phyloP scores from a whole-genome alignment of 2,329 filamentous ascomycete genomes.

The Colletotrichum acutatum region DNA sequence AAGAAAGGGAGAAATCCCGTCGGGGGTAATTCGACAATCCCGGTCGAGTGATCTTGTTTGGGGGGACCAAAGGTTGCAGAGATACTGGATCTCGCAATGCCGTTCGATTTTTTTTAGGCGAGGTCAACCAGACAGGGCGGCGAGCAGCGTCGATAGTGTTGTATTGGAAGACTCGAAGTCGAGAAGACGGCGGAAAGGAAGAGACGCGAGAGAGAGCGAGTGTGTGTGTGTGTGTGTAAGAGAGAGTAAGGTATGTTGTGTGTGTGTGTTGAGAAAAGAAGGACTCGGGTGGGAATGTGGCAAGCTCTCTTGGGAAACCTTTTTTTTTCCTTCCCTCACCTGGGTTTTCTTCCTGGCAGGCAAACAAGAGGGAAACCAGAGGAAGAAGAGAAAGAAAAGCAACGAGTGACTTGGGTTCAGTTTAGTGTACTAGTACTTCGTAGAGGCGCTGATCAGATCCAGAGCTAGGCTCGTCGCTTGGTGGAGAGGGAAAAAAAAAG shows the following conservation, averaged over 20 bases:
- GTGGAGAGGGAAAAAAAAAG: neutral
- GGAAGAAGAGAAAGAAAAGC: neutral
- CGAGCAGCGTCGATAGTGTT: neutral
- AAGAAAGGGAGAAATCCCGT: slow-evolving; percentile 23
- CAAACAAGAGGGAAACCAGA: slow-evolving; percentile 18
- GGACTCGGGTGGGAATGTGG: slow-evolving; percentile 14
- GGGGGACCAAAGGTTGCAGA: neutral
- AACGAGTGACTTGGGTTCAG: slow-evolving; percentile 23
- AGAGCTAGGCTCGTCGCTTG: neutral
- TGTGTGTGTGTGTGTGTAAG: neutral
- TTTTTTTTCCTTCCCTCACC: neutral
- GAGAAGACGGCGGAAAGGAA: neutral
- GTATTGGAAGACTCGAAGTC: neutral
- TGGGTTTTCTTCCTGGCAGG: slow-evolving; percentile 9
- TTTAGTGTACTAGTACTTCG: neutral
- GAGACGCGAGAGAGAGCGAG: neutral
- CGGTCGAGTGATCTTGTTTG: slow-evolving; percentile 16
- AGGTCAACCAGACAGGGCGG: neutral
- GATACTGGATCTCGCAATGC: slow-evolving; percentile 11
- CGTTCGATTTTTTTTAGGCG: neutral
- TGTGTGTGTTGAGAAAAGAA: slow-evolving; percentile 2
- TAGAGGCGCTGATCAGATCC: neutral
- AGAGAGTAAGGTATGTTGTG: neutral
- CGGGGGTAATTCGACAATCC: slow-evolving; percentile 17
- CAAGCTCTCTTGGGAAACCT: neutral